phyloP scores from a whole-genome alignment of 2,329 filamentous ascomycete genomes.

The Ceratocystis papillata region DNA sequence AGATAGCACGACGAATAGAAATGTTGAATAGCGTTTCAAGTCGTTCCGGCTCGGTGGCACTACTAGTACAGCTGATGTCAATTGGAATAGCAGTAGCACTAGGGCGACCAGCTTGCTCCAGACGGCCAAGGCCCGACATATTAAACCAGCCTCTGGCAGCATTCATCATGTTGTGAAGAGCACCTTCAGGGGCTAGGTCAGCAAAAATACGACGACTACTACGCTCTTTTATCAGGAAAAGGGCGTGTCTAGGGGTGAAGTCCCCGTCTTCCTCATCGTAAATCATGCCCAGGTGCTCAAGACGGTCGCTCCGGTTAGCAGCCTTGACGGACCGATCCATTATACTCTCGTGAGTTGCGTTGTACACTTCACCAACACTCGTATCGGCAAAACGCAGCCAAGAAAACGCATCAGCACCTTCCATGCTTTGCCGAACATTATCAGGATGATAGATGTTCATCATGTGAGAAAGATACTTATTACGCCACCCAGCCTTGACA shows the following conservation, averaged over 20 bases:
- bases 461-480: conserved; percentile 64
- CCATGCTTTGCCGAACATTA: conserved; percentile 56
- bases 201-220: conserved; percentile 55
- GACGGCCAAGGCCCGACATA: conserved; percentile 59
- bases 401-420: conserved; percentile 60
- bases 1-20: conserved; percentile 62
- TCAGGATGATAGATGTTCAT: conserved; percentile 87
- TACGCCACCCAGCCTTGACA: conserved; percentile 63
- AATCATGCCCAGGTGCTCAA: conserved; percentile 54
- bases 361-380: conserved; percentile 61
- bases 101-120: conserved; percentile 75
- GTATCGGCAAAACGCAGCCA: conserved; percentile 80
- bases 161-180: conserved; percentile 66
- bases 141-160: conserved; percentile 57
- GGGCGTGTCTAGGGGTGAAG: conserved; percentile 61
- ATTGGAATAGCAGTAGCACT: conserved; percentile 76
- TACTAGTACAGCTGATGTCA: conserved; percentile 63
- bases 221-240: conserved; percentile 70
- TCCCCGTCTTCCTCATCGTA: conserved; percentile 60
- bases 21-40: conserved; percentile 55
- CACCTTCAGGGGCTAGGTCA: conserved; percentile 59
- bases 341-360: conserved; percentile 56
- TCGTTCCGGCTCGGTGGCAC: conserved; percentile 49
- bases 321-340: conserved; percentile 63
- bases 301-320: conserved; percentile 43